Evolutionary conservation across 208 protist genomes (phyloP), one percentile per base, ranked within the genome.

Genomic region (Balamuthia mandrillaris): DNA sequence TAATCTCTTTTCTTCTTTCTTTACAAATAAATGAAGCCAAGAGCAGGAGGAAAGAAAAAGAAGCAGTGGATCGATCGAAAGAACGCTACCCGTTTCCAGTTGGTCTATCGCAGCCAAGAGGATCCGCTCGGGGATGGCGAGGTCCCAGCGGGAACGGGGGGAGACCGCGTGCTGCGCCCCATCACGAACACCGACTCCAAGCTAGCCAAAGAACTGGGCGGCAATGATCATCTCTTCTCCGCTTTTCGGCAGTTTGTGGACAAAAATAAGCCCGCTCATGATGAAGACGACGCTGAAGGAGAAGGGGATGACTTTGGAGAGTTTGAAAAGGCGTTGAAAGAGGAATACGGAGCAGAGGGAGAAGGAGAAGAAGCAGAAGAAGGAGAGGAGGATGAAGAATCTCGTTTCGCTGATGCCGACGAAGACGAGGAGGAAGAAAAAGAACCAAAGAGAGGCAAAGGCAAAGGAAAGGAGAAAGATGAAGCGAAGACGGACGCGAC

Each of bases 1-100:
- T 63, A 10, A 51, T 74, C 27, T 27, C 39, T 37, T 47, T n/a
- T 74, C 7, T 74, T 51, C 49, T n/a, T 10, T 37, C 10, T 7
- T 33, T 74, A 1, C 29, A 75, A 44, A 18, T 44, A n/a, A n/a
- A n/a, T n/a, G n/a, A n/a, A n/a, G n/a, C n/a, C n/a, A n/a, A n/a
- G n/a, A n/a, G n/a, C n/a, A n/a, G n/a, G n/a, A n/a, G n/a, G n/a
- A 37, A 39, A 44, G 12, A 75, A 75, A 29, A 44, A 44, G 52
- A 75, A 21, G 24, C 47, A 52, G 29, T 75, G 66, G 66, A 75
- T 75, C 39, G 66, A 75, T 3, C 66, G 42, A 39, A 75, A 75
- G 41, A 75, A 75, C n/a, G 29, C 66, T 27, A 75, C 66, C 16
- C 52, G 66, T 16, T 44, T 44, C 41, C 45, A 7, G 5, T 33